Base-by-base conservation (phyloP, 768 basidiomycete species). In the Arthromyces matolae region DNA sequence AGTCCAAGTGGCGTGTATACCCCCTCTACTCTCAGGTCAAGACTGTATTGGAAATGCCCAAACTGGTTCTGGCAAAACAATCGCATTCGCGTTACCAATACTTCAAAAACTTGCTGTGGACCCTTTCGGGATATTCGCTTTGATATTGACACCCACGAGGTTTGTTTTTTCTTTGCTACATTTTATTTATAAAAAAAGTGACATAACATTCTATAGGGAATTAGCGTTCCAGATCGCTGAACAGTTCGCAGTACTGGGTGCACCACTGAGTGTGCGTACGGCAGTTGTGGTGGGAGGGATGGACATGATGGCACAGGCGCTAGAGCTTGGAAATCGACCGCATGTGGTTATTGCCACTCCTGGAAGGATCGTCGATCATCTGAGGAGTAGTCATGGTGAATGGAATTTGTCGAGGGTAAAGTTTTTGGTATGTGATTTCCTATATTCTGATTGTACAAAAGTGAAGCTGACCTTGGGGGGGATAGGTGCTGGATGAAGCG, bases 31-130 rank as follows among this genome's bases (percentile, higher is more conserved):
- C 22, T 69, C 77, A 71, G 90, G 90, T 84, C 59, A 69, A 61
- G 95, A 99, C 66, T 97, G 94, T 64, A 91, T 99, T 49, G 96
- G 96, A 8, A 93, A 95, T 54, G 93, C 96, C 1, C 94, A 97
- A 70, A 99, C 96, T 0, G 96, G 96, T 43, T 93, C 91, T 2
- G 95, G 95, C 59, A 99, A 99, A 71, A 99, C 96, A 0, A 83
- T 99, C 49, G 94, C 96, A 0, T 99, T 99, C 57, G 96, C 95
- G 1, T 67, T 97, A 5, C 96, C 96, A 4, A 97, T 98, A 47
- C 72, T 98, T 6, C 93, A 99, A 64, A 80, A 80, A 57, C 76
- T 99, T 25, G 83, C 88, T 1, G 70, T 76, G 5, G 95, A 98
- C 66, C 95, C 96, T 0, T 96, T 91, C 58, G 96, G 95, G 1